phyloP scores from a whole-genome alignment of 352 stramenopile species.

The Phytophthora citricola region DNA sequence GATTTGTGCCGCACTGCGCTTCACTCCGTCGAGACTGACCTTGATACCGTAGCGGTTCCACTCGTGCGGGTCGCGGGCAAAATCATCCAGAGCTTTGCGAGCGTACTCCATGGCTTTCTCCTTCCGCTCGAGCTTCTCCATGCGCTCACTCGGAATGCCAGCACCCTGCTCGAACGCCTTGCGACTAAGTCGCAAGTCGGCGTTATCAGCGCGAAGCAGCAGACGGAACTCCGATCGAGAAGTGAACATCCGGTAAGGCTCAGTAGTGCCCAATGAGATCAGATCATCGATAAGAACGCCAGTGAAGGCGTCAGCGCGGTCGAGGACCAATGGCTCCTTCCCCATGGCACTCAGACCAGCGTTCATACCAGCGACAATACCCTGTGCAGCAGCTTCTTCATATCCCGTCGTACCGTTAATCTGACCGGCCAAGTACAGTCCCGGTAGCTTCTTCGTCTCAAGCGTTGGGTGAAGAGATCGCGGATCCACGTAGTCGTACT shows the following conservation, averaged over 20 bases:
- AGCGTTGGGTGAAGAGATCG: conserved; percentile 93
- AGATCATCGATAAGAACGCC: conserved; percentile 99
- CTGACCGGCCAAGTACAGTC: conserved; percentile 97
- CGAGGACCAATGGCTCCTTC: conserved; percentile 90
- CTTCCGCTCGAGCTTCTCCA: conserved; percentile 86
- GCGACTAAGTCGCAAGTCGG: conserved; percentile 96
- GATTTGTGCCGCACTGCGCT: conserved; percentile 79
- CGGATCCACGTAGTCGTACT: conserved; percentile 99
- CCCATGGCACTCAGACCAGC: conserved; percentile 84
- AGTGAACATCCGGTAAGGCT: conserved; percentile 99
- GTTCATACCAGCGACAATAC: conserved; percentile 97
- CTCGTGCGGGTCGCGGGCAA: conserved; percentile 78
- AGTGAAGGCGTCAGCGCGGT: conserved; percentile 95
- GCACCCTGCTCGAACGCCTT: conserved; percentile 89
- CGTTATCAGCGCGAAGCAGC: conserved; percentile 94
- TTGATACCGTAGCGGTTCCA: conserved; percentile 87
- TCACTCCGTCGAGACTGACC: conserved; percentile 77
- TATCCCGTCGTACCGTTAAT: conserved; percentile 99
- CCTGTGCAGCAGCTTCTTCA: conserved; percentile 98
- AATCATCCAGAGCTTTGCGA: conserved; percentile 59
- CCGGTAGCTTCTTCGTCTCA: conserved; percentile 93
- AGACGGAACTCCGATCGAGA: conserved; percentile 94
- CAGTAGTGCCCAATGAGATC: conserved; percentile 95
- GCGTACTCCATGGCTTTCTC: conserved; percentile 77
- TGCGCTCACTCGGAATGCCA: conserved; percentile 71